A percentile compares a stretch with the other conserved stretches of the same genome.
These are phyloP conservation scores for Didymella lethalis DNA, from an alignment of 2,329 filamentous ascomycete species.

Conservation along the genomic window DNA sequence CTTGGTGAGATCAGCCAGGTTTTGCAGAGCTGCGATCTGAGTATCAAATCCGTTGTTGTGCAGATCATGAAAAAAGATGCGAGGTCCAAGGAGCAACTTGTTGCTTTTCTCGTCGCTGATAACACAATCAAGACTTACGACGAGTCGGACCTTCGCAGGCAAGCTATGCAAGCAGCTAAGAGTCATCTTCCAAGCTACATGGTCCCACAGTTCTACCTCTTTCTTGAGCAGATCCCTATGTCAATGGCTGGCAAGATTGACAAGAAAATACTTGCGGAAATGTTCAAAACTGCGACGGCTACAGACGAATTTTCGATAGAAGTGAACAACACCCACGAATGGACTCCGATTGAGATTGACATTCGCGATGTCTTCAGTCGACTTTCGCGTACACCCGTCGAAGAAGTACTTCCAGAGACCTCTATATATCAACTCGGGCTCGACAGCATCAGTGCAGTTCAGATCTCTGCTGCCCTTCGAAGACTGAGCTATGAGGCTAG, in stretches of 20 bases:
- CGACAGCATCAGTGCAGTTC: slow-evolving; percentile 86
- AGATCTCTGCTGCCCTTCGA: slow-evolving; percentile 75
- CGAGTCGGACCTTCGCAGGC: slow-evolving; percentile 27
- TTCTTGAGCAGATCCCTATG: slow-evolving; percentile 45
- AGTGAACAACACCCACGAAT: slow-evolving; percentile 40
- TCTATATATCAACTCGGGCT: slow-evolving; percentile 89
- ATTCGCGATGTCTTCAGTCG: slow-evolving; percentile 66
- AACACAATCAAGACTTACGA: slow-evolving; percentile 12
- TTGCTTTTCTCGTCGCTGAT: slow-evolving; percentile 42
- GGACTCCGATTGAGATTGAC: slow-evolving; percentile 60
- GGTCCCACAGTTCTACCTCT: slow-evolving; percentile 49
- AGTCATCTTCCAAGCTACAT: slow-evolving; percentile 49
- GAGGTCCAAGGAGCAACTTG: slow-evolving; percentile 45
- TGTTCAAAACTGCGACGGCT: slow-evolving; percentile 39
- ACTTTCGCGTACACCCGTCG: slow-evolving; percentile 62
- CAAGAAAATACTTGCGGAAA: slow-evolving; percentile 41
- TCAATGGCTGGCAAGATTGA: slow-evolving; percentile 54
- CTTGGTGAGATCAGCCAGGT: slow-evolving; percentile 50
- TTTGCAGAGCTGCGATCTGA: slow-evolving; percentile 33
- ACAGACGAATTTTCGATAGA: slow-evolving; percentile 4
- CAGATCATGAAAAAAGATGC: slow-evolving; percentile 43
- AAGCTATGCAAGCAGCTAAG: slow-evolving; percentile 29
- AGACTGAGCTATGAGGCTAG: slow-evolving; percentile 65
- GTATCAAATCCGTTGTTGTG: slow-evolving; percentile 37
- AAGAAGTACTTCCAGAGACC: slow-evolving; percentile 65